Percentiles rank a stretch among this genome's conserved stretches.
These are phyloP conservation scores for Pythium apleroticum DNA, from an alignment of 352 stramenopile genomes.

Conservation along the genomic window DNA sequence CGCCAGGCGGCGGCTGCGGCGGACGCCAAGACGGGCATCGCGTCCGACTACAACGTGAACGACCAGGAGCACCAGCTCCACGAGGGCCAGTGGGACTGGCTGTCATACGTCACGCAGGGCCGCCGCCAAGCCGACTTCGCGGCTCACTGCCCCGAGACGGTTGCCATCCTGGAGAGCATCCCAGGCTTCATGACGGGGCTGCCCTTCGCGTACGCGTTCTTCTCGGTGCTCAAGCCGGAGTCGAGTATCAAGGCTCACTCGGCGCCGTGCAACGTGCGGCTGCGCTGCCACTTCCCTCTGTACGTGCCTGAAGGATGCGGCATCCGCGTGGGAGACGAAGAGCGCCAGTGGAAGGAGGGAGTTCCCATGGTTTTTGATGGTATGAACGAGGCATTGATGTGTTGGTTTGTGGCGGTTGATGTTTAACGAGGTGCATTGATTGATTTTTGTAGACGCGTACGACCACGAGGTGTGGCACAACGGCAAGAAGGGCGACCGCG, in stretches of 20 bases:
- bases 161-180: conserved; percentile 72
- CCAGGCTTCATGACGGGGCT: conserved; percentile 85
- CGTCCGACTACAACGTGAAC: conserved; percentile 61
- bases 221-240: conserved; percentile 91
- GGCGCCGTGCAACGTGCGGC: conserved; percentile 94
- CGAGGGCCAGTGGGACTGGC: conserved; percentile 94
- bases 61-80: conserved; percentile 80
- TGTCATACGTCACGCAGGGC: conserved; percentile 79
- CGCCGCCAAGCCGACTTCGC: conserved; percentile 66
- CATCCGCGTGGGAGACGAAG: conserved; percentile 91
- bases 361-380: conserved; percentile 82
- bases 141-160: conserved; percentile 58
- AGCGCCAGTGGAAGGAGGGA: conserved; percentile 73
- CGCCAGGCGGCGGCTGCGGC: conserved; percentile 17
- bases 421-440: conserved; percentile 2
- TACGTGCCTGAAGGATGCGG: conserved; percentile 87
- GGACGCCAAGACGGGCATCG: background rate
- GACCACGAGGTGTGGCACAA: conserved; percentile 83
- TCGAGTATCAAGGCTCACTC: conserved; percentile 92
- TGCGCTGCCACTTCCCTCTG: conserved; percentile 95
- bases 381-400: conserved; percentile 22
- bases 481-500: conserved; percentile 58
- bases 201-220: conserved; percentile 96
- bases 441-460: conserved; percentile 53
- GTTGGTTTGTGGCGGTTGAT: background rate